A percentile compares a stretch with the other conserved stretches of the same genome.
Evolutionary conservation across 2,329 filamentous ascomycete species (phyloP).

Genomic region (Aschersonia sp.): DNA sequence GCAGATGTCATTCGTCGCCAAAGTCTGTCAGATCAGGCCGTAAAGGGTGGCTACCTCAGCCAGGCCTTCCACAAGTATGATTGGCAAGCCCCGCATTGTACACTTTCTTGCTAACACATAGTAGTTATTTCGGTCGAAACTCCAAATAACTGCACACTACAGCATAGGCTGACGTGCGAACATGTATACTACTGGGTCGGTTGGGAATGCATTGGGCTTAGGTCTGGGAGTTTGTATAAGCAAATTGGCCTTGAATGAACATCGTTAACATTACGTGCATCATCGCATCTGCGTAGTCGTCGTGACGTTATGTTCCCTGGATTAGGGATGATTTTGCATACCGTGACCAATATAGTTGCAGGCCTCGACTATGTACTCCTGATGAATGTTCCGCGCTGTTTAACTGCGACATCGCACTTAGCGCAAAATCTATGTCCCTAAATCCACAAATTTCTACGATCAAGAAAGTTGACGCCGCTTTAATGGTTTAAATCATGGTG

Average conservation of each 20-base stretch:
- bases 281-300: no score
- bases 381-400: no score
- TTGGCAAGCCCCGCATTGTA: conserved; percentile 8
- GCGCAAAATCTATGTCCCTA: no score
- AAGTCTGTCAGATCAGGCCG: conserved; percentile 39
- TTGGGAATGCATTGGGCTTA: background rate
- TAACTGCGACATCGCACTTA: no score
- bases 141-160: conserved; percentile 7
- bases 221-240: background rate
- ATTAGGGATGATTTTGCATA: no score
- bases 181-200: background rate
- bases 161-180: background rate
- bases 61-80: conserved; percentile 41
- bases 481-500: no score
- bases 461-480: no score
- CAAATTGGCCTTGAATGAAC: background rate
- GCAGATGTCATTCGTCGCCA: conserved; percentile 34
- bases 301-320: no score
- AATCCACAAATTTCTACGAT: no score
- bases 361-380: no score
- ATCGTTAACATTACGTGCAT: no score
- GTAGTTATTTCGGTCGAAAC: conserved; percentile 19
- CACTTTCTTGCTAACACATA: background rate
- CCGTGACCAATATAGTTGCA: no score
- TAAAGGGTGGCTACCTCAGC: conserved; percentile 32